Percentiles rank a stretch among this genome's conserved stretches.
phyloP scores from a whole-genome alignment of 176 grass and related monocot genomes.

The Eleusine indica region DNA sequence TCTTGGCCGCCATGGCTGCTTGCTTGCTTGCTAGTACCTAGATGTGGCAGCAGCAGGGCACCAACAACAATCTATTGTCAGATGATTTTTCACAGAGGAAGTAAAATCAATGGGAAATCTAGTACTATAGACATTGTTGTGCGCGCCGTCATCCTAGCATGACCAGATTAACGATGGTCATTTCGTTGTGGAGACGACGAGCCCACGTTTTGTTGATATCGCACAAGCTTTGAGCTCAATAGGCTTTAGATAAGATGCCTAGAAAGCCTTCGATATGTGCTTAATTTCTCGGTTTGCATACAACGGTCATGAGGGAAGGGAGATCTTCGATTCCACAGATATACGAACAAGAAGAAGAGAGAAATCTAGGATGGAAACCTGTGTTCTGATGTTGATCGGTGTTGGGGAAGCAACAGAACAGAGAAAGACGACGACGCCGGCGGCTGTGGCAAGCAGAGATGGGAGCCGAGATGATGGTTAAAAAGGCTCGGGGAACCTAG shows the following conservation, averaged over 20 bases:
- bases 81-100: not conserved
- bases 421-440: not conserved
- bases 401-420: not conserved
- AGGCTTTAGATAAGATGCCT: constrained; percentile 43
- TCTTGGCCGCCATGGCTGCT: constrained; percentile 48
- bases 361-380: not conserved
- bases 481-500: not conserved
- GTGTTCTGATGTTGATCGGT: not conserved
- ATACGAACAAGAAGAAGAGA: not conserved
- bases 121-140: not conserved
- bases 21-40: not conserved
- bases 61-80: not conserved
- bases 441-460: not conserved
- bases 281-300: not conserved
- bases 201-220: constrained; percentile 20
- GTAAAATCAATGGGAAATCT: not conserved
- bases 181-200: not conserved
- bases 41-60: not conserved
- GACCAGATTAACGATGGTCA: constrained; percentile 8
- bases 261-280: constrained; percentile 94
- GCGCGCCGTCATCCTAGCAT: constrained; percentile 25
- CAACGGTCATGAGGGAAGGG: not conserved
- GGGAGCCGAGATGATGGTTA: not conserved
- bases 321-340: not conserved
- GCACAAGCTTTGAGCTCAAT: constrained; percentile 90